Conservation (phyloP, 2,329 filamentous ascomycete genomes). For the Fusarium oxysporum region DNA sequence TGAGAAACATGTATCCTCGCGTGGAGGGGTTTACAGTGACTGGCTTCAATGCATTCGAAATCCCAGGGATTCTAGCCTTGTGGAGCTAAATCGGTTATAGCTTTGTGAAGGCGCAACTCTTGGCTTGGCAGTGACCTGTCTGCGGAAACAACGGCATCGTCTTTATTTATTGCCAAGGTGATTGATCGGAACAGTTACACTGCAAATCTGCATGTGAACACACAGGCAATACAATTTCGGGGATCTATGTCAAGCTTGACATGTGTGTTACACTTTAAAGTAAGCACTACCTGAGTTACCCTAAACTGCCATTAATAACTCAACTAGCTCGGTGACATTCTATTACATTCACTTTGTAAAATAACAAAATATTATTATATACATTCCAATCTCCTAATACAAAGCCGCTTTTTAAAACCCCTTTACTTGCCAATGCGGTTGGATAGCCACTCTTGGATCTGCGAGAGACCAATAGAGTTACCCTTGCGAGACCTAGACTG, state of each 20-base stretch:
- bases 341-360: no score
- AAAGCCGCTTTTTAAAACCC: neutral
- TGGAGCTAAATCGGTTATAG: rapidly evolving
- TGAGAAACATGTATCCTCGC: rapidly evolving
- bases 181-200: neutral
- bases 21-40: rapidly evolving
- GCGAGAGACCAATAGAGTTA: neutral
- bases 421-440: rapidly evolving
- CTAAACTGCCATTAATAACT: neutral
- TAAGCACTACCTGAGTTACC: neutral
- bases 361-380: no score
- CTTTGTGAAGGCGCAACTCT: rapidly evolving
- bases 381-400: neutral
- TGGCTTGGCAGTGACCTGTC: neutral
- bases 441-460: neutral
- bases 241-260: rapidly evolving
- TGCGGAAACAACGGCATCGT: neutral
- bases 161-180: neutral
- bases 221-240: rapidly evolving
- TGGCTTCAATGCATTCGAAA: neutral
- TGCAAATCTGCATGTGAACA: neutral
- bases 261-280: rapidly evolving
- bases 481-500: neutral
- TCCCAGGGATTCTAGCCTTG: neutral
- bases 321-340: neutral